Conservation (phyloP, 805 yeast species). For the Saccharomycopsis guyanensis region DNA sequence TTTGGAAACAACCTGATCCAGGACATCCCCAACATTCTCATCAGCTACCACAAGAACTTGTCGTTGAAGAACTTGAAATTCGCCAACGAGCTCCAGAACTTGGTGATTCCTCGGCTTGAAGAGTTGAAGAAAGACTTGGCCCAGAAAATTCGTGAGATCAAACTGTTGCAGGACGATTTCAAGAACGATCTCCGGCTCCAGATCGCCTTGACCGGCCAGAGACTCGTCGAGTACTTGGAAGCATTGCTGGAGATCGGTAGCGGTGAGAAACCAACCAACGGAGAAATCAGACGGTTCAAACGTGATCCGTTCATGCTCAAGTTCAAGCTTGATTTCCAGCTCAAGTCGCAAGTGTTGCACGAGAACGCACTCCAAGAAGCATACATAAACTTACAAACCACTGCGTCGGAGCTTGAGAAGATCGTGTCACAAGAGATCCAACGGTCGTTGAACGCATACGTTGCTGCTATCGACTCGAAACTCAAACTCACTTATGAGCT, state of each 20-base stretch:
- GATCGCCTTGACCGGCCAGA: conserved; percentile 54
- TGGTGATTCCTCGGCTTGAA: conserved; percentile 41
- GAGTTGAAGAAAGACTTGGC: conserved; percentile 30
- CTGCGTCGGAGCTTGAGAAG: conserved; percentile 58
- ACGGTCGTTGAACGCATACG: conserved; percentile 44
- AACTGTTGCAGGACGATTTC: conserved; percentile 47
- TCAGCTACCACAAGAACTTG: conserved; percentile 31
- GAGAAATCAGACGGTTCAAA: conserved; percentile 21
- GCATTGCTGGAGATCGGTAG: background rate
- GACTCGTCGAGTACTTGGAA: conserved; percentile 35
- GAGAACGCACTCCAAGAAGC: conserved; percentile 63
- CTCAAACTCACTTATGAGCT: conserved; percentile 30
- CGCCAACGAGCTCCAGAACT: conserved; percentile 40
- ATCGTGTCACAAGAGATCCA: conserved; percentile 59
- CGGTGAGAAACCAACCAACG: conserved; percentile 25
- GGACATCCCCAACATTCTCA: conserved; percentile 67
- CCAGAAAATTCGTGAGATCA: conserved; percentile 47
- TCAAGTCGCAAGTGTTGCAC: conserved; percentile 53
- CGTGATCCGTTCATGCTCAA: conserved; percentile 61
- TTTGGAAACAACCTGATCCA: conserved; percentile 75
- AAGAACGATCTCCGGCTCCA: conserved; percentile 53
- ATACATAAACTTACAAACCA: conserved; percentile 52
- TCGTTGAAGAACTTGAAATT: conserved; percentile 43
- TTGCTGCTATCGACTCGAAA: conserved; percentile 45
- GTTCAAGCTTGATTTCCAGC: conserved; percentile 54